Base-by-base conservation (phyloP, 2,329 filamentous ascomycete genomes). In the Talaromyces sp. region DNA sequence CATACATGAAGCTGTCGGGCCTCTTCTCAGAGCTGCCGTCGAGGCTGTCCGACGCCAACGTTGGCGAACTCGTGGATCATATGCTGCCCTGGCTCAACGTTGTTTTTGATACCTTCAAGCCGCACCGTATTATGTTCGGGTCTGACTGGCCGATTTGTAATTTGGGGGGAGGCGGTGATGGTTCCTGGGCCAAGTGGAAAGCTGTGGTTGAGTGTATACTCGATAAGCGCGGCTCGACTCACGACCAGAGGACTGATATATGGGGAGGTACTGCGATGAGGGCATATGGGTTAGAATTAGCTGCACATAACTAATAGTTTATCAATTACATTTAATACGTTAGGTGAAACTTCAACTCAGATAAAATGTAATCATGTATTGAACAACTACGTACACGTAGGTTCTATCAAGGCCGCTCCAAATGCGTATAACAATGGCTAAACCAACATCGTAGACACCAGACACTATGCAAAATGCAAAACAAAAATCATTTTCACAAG, bases 61-160 rank as follows among this genome's bases (percentile, higher is more conserved):
- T 60, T 55, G 11, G 41, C 5, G 60, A 56, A n/a, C 61, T 74
- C 10, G 86, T 90, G 65, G 78, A 83, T 63, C 81, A 82, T 46
- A 80, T 90, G 21, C 80, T 83, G 61, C 87, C 88, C 26, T 96
- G 90, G 88, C 82, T 91, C 2, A 84, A 86, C 62, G 84, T 88
- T 57, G 78, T 93, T 0, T 84, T 96, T 57, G 83, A 86, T 29
- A 83, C 83, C 1, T 97, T 96, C 69, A 87, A 89, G 1, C 77
- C 89, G 0, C 71, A 79, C 24, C 82, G 91, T 64, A 82, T 95
- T 71, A 92, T 98, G 88, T 97, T 95, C 74, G 93, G 89, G 26
- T 93, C 89, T 65, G 92, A 97, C 74, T 98, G 93, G 93, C 93
- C 93, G 2, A 88, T 97, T 0, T 96, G 91, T 76, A 93, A 91